Conservation (phyloP, 768 basidiomycete genomes). For the Leccinum boreale region DNA sequence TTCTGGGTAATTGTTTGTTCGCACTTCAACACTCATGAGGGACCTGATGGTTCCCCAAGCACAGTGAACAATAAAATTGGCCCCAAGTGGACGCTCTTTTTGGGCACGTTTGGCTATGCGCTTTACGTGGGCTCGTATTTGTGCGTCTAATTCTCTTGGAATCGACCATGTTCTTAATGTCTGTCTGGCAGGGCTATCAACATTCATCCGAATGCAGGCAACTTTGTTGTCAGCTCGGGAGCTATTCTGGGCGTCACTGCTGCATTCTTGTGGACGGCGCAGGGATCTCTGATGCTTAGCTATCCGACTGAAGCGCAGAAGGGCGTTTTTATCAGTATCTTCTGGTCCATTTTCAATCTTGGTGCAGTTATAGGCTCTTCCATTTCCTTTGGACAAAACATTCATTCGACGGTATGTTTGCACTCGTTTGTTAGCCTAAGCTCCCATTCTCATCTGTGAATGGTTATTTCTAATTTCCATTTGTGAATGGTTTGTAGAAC, state of each 20-base stretch:
- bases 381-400: slow-evolving; percentile 71
- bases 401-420: slow-evolving; percentile 29
- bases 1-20: slow-evolving; percentile 50
- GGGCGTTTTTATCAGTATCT: slow-evolving; percentile 71
- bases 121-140: slow-evolving; percentile 73
- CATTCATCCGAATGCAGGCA: slow-evolving; percentile 56
- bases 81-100: slow-evolving; percentile 63
- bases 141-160: slow-evolving; percentile 36
- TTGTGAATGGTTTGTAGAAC: slow-evolving; percentile 20
- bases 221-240: slow-evolving; percentile 71
- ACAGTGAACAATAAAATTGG: slow-evolving; percentile 82
- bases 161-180: no score
- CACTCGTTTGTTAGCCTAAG: neutral
- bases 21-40: neutral
- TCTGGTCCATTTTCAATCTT: slow-evolving; percentile 86
- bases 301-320: slow-evolving; percentile 81
- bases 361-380: slow-evolving; percentile 77
- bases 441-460: neutral
- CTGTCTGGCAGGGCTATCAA: slow-evolving; percentile 32
- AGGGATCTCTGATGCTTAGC: slow-evolving; percentile 80
- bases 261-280: slow-evolving; percentile 75
- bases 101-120: slow-evolving; percentile 77
- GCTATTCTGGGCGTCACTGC: slow-evolving; percentile 73
- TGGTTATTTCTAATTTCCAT: no score
- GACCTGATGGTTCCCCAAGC: slow-evolving; percentile 31